These are phyloP conservation scores for Schizophyllum commune DNA, from an alignment of 1,284 basidiomycete species.

Conservation along the genomic window DNA sequence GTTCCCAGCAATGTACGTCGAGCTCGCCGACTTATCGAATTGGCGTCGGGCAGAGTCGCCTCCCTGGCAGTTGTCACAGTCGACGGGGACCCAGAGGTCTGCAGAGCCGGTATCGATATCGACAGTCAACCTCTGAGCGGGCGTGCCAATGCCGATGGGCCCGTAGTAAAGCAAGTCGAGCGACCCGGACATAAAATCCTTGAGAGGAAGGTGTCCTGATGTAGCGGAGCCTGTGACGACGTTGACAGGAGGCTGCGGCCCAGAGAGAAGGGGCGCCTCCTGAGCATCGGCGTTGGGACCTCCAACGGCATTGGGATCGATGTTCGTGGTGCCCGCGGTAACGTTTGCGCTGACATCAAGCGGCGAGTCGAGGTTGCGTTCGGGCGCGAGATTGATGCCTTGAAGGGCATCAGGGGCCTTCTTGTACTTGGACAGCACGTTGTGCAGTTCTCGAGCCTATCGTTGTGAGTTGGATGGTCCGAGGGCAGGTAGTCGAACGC, in stretches of 20 bases:
- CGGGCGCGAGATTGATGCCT: conserved; percentile 26
- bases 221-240: conserved; percentile 4
- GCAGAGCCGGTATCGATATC: conserved; percentile 57
- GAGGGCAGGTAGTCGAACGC: not conserved
- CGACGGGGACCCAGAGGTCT: conserved; percentile 45
- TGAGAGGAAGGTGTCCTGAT: conserved; percentile 21
- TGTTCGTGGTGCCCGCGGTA: conserved; percentile 1
- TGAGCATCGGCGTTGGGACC: conserved; percentile 1
- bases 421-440: conserved; percentile 25
- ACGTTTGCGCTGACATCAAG: conserved; percentile 3
- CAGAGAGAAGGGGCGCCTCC: conserved; percentile 5
- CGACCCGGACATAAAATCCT: conserved; percentile 27
- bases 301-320: not conserved
- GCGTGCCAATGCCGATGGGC: conserved; percentile 37
- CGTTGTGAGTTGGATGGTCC: not conserved
- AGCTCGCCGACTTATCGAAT: conserved; percentile 31
- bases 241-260: not conserved
- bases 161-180: conserved; percentile 49
- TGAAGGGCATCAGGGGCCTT: conserved; percentile 25
- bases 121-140: conserved; percentile 34
- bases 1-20: conserved; percentile 26
- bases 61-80: conserved; percentile 29
- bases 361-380: conserved; percentile 19
- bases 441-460: not conserved
- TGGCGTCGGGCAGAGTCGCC: conserved; percentile 16